Base-by-base conservation (phyloP, 2,329 filamentous ascomycete species). In the Cercospora sp. region DNA sequence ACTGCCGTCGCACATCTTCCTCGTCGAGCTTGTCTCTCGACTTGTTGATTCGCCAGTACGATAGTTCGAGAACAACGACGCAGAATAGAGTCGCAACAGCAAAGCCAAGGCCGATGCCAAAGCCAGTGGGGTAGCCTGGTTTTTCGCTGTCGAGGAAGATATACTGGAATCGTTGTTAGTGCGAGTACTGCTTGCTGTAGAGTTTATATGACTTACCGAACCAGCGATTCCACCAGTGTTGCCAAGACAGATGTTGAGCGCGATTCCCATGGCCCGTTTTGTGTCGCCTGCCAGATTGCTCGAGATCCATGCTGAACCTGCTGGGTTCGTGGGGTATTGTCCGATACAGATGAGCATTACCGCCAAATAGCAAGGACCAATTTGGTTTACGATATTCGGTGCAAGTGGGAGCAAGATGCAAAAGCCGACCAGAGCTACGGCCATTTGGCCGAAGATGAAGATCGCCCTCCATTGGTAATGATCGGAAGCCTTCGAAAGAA, bases 1-100 rank as follows among this genome's bases (percentile, higher is more conserved):
- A 80, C 26, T 75, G 75, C 10, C 70, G 73, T n/a, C 75, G 55
- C 23, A 31, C 63, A 42, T 59, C 53, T 13, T 42, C 33, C 33
- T 79, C 77, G 8, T 74, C 71, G 48, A 78, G 70, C 31, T 68
- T 69, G 26, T 74, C 78, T 31, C 78, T 77, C 65, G 72, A 73
- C 60, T 75, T 75, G 62, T 81, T 80, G 42, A 79, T 75, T 23
- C 69, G 72, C 72, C 72, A 73, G 64, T 76, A 79, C 36, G 73
- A 74, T 4, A 70, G 64, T 66, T 78, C 68, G 18, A 77, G 63
- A 10, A 71, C 68, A 23, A 75, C 57, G 10, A 70, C 75, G 69
- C 74, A 72, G n/a, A 73, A 48, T 13, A 40, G 36, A 5, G 36
- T 40, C 36, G 36, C 36, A n/a, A 40, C 36, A 5, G 36, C 36